phyloP scores from a whole-genome alignment of 148 eudicot species.

The Amaranthus cruentus region DNA sequence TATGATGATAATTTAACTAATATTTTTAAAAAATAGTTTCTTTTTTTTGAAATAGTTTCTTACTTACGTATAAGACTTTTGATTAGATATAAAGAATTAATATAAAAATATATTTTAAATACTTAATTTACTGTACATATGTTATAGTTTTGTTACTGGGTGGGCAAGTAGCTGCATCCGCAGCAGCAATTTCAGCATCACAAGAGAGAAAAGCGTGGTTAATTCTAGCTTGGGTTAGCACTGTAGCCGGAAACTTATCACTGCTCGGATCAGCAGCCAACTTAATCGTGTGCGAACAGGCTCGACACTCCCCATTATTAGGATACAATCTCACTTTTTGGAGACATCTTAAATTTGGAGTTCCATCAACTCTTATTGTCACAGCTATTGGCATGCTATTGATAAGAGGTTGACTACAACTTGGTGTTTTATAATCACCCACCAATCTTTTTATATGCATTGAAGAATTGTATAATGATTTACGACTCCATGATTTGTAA shows the following conservation, averaged over 20 bases:
- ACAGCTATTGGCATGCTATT: conserved; percentile 71
- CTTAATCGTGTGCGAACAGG: conserved; percentile 92
- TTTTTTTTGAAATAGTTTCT: too few species aligned
- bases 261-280: conserved; percentile 91
- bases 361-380: conserved; percentile 82
- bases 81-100: neutral
- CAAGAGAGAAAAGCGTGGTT: conserved; percentile 86
- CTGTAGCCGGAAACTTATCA: conserved; percentile 86
- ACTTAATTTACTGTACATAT: neutral
- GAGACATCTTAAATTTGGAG: conserved; percentile 82
- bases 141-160: conserved; percentile 73
- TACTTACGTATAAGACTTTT: too few species aligned
- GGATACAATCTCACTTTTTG: conserved; percentile 73
- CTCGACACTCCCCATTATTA: conserved; percentile 60
- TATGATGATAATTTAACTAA: too few species aligned
- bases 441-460: neutral
- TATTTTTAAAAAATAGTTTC: too few species aligned
- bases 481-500: too few species aligned
- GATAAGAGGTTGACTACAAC: conserved; percentile 27
- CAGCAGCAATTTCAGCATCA: conserved; percentile 61
- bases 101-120: too few species aligned
- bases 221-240: conserved; percentile 91
- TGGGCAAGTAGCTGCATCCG: conserved; percentile 72
- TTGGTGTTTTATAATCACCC: too few species aligned
- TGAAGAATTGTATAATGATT: too few species aligned